Evolutionary conservation across 495 filamentous ascomycete genomes (phyloP), one percentile per base, ranked within the genome.

Genomic region (Penicillium alfredii): DNA sequence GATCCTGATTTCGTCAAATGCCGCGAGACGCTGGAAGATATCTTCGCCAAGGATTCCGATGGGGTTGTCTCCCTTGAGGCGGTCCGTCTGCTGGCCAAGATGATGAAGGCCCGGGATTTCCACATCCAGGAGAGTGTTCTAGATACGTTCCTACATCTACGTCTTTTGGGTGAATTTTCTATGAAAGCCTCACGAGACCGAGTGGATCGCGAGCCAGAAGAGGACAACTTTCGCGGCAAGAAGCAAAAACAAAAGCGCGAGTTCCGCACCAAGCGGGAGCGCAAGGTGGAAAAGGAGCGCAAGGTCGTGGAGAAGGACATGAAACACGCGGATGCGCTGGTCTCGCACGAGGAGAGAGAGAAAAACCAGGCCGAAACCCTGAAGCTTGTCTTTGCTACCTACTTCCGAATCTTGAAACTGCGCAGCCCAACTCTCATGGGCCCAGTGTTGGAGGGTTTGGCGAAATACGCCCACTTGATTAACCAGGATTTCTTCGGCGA

Each of bases 401-500:
- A 97, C 64, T 96, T 98, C 66, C 80, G 88, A 8, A 92, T 97
- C 31, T 64, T 98, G 13, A 96, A 96, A 64, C 69, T 78, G 31
- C 78, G 86, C 18, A 57, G 61, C 38, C 76, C 78, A 6, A 75
- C 76, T 11, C 75, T 98, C 8, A 96, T 96, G 87, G 92, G 90
- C 5, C 87, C 88, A 20, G 89, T 95, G 0, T 69, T 92, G 4
- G 88, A 98, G 59, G 92, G 92, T 31, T 68, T 98, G 17, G 89
- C 89, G 31, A 81, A 80, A 57, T 97, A 94, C 59, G 80, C 88
- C 11, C 92, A 94, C 55, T 69, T 98, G 11, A 96, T 98, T 69
- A 98, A 98, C 65, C 84, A 96, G 52, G 82, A 97, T 54, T 95
- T 97, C 69, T 98, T 98, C 57, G 92, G 92, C 13, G 92, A 96